A percentile compares a stretch with the other conserved stretches of the same genome.
phyloP scores from a whole-genome alignment of 176 grass and related monocot species.

The Urochloa ruziziensis region DNA sequence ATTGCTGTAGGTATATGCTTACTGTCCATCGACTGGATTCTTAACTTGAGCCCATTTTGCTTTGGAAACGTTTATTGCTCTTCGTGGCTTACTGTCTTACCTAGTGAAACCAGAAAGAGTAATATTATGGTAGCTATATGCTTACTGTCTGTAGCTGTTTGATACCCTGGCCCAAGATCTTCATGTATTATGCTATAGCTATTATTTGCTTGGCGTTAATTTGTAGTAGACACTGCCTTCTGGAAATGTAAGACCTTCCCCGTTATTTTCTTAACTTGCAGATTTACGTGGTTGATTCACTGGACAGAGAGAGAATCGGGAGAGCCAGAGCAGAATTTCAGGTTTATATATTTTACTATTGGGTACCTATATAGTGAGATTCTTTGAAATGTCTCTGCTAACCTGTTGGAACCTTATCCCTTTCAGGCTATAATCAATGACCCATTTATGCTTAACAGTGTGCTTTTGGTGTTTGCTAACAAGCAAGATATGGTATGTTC shows the following conservation, averaged over 20 bases:
- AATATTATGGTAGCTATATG: neutral
- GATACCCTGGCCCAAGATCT: no score
- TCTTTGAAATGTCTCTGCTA: neutral
- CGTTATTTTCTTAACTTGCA: slow-evolving; percentile 31
- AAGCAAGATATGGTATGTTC: slow-evolving; percentile 92
- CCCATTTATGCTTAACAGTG: slow-evolving; percentile 92
- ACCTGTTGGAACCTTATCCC: slow-evolving; percentile 23
- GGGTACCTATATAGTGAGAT: slow-evolving; percentile 10
- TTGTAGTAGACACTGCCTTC: neutral
- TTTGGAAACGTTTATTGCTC: neutral
- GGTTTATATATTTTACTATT: slow-evolving; percentile 37
- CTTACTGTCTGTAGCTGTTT: neutral
- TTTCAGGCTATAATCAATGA: slow-evolving; percentile 88
- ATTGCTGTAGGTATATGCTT: neutral
- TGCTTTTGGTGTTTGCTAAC: slow-evolving; percentile 84
- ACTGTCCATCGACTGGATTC: neutral
- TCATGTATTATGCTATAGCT: neutral
- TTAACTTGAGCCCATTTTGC: neutral
- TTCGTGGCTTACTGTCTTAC: neutral
- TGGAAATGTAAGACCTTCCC: neutral
- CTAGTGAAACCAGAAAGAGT: neutral
- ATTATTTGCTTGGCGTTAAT: neutral
- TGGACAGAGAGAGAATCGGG: slow-evolving; percentile 81
- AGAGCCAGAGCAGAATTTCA: slow-evolving; percentile 84
- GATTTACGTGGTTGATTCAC: slow-evolving; percentile 89